Conservation (phyloP, 2,329 filamentous ascomycete species). For the Penicillium griseofulvum region DNA sequence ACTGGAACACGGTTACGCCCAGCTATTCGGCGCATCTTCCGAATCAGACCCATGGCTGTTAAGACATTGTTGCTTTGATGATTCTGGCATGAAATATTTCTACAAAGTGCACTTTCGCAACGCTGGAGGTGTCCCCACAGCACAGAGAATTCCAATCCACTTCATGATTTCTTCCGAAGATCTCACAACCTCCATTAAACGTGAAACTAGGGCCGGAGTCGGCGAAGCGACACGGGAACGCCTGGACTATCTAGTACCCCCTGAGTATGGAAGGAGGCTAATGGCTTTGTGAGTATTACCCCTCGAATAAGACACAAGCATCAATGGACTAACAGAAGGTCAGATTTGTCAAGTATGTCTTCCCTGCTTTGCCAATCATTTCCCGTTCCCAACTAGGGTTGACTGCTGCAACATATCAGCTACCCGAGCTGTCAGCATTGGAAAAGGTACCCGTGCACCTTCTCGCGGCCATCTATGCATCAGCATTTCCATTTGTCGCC, state of each 20-base stretch:
- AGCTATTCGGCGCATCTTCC: conserved; percentile 34
- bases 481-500: conserved; percentile 32
- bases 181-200: conserved; percentile 17
- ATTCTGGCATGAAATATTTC: conserved; percentile 35
- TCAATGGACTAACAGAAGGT: conserved; percentile 1
- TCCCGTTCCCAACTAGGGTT: conserved; percentile 31
- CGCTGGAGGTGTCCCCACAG: conserved; percentile 37
- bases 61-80: conserved; percentile 38
- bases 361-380: conserved; percentile 31
- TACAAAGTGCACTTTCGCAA: conserved; percentile 40
- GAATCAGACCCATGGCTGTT: conserved; percentile 39
- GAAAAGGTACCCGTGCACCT: conserved; percentile 28
- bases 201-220: conserved; percentile 17
- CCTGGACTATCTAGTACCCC: conserved; percentile 22
- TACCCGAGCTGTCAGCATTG: conserved; percentile 20
- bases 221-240: conserved; percentile 17
- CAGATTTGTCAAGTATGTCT: conserved; percentile 32
- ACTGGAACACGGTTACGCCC: conserved; percentile 28
- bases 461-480: conserved; percentile 34
- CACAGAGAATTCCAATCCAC: conserved; percentile 36
- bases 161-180: conserved; percentile 28
- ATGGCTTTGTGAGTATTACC: conserved; percentile 20
- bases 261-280: conserved; percentile 25
- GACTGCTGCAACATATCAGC: conserved; percentile 14
- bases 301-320: background rate